Evolutionary conservation across 2,329 filamentous ascomycete genomes (phyloP).

Genomic region (Davidsoniella eucalypti): DNA sequence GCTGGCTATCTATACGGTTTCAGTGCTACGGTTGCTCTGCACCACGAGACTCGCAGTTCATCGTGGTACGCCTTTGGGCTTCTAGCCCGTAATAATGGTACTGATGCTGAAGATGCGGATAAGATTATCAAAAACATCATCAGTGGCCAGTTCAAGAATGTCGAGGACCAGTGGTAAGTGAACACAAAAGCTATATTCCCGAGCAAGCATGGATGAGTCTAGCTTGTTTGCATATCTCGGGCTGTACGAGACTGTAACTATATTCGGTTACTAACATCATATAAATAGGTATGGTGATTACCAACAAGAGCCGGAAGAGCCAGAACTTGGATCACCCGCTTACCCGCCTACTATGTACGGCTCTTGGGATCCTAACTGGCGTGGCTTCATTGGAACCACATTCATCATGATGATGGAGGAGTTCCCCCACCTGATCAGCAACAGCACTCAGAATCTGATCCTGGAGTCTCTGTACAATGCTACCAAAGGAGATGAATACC

Average conservation of each 20-base stretch:
- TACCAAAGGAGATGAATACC: slow-evolving; percentile 42
- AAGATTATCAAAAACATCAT: slow-evolving; percentile 39
- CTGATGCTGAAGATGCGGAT: slow-evolving; percentile 33
- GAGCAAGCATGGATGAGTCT: slow-evolving; percentile 15
- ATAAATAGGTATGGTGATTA: slow-evolving; percentile 28
- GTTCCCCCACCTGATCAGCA: slow-evolving; percentile 30
- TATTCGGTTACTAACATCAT: slow-evolving; percentile 11
- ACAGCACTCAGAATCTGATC: slow-evolving; percentile 26
- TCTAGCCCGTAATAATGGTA: slow-evolving; percentile 34
- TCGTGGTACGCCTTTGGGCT: slow-evolving; percentile 44
- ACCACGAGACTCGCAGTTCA: slow-evolving; percentile 39
- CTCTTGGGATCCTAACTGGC: slow-evolving; percentile 48
- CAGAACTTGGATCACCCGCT: slow-evolving; percentile 32
- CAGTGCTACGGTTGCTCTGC: slow-evolving; percentile 26
- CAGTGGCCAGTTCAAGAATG: slow-evolving; percentile 33
- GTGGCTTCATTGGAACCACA: slow-evolving; percentile 43
- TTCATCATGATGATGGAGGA: slow-evolving; percentile 44
- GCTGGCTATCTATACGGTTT: slow-evolving; percentile 38
- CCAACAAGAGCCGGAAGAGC: slow-evolving; percentile 38
- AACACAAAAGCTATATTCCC: too few species aligned
- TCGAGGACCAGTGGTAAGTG: slow-evolving; percentile 31
- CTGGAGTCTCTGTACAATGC: slow-evolving; percentile 36
- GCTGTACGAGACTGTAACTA: slow-evolving; percentile 12
- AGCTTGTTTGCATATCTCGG: slow-evolving; percentile 16
- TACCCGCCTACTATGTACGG: slow-evolving; percentile 38